Evolutionary conservation across 2,329 filamentous ascomycete species (phyloP).

Genomic region (Alternaria sp.): DNA sequence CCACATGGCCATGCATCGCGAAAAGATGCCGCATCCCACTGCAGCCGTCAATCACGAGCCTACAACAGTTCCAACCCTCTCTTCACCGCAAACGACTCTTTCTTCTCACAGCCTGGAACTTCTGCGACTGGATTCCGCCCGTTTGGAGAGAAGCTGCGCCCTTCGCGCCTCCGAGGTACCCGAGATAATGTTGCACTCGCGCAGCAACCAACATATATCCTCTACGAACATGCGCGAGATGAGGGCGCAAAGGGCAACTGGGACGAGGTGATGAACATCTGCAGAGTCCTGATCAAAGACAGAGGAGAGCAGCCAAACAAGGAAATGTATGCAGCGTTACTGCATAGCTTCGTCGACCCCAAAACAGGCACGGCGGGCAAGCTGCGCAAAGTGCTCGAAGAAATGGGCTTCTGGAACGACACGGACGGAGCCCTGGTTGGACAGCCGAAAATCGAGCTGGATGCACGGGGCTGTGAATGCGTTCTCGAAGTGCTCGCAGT

Average conservation of each 20-base stretch:
- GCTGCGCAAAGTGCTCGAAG: constrained; percentile 70
- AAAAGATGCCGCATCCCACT: neutral
- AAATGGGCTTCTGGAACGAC: constrained; percentile 65
- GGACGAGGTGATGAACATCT: constrained; percentile 52
- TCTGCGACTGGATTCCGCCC: constrained; percentile 10
- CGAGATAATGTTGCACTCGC: constrained; percentile 27
- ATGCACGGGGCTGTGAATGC: constrained; percentile 73
- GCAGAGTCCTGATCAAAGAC: constrained; percentile 67
- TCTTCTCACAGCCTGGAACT: constrained; percentile 7
- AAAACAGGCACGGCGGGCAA: constrained; percentile 70
- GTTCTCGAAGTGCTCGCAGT: constrained; percentile 77
- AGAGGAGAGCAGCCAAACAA: constrained; percentile 64
- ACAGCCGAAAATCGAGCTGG: constrained; percentile 66
- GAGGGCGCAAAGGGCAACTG: constrained; percentile 37
- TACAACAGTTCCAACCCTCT: constrained; percentile 19
- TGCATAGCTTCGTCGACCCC: constrained; percentile 73
- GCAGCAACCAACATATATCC: constrained; percentile 34
- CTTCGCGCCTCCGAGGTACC: neutral
- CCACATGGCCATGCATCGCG: constrained; percentile 3
- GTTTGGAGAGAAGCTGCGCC: constrained; percentile 9
- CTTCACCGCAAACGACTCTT: constrained; percentile 10
- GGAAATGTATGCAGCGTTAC: constrained; percentile 75
- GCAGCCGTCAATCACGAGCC: constrained; percentile 19
- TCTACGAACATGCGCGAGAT: constrained; percentile 43
- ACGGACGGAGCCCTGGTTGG: constrained; percentile 23